phyloP scores from a whole-genome alignment of 2,329 filamentous ascomycete genomes.

The Hypoxylon sp. region DNA sequence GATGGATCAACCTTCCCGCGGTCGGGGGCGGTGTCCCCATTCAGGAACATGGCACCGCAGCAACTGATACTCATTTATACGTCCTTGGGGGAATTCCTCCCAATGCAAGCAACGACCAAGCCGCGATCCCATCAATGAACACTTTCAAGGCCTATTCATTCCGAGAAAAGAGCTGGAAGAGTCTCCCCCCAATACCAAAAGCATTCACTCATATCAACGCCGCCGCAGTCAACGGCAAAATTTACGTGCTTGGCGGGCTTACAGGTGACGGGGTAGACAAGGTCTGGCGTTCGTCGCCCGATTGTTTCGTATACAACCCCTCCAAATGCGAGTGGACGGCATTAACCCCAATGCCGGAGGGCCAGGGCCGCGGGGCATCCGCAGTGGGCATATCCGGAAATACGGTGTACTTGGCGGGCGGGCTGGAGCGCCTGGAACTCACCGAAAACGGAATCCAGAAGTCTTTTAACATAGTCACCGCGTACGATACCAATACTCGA shows the following conservation, averaged over 20 bases:
- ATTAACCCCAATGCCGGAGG: slow-evolving; percentile 50
- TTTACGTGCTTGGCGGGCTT: slow-evolving; percentile 60
- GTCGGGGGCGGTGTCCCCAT: slow-evolving; percentile 26
- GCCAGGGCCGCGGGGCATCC: slow-evolving; percentile 53
- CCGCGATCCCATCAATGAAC: slow-evolving; percentile 33
- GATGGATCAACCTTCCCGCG: slow-evolving; percentile 27
- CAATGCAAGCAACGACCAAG: slow-evolving; percentile 50
- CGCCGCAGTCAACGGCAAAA: slow-evolving; percentile 55
- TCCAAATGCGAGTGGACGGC: slow-evolving; percentile 49
- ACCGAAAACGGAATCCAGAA: slow-evolving; percentile 29
- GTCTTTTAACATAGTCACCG: slow-evolving; percentile 50
- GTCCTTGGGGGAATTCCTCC: slow-evolving; percentile 34
- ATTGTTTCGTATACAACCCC: slow-evolving; percentile 55
- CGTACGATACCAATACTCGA: slow-evolving; percentile 52
- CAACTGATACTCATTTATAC: slow-evolving; percentile 32
- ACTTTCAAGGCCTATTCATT: slow-evolving; percentile 33
- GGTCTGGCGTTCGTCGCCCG: slow-evolving; percentile 50
- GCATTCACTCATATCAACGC: slow-evolving; percentile 55
- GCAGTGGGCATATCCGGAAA: slow-evolving; percentile 52
- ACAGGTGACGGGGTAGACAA: slow-evolving; percentile 41
- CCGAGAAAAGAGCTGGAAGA: slow-evolving; percentile 17
- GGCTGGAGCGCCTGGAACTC: slow-evolving; percentile 52
- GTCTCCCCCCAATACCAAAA: slow-evolving; percentile 53
- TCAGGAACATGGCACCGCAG: slow-evolving; percentile 36
- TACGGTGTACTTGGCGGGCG: slow-evolving; percentile 58